Percentiles rank a stretch among this genome's conserved stretches.
These are phyloP conservation scores for Hypoxylon sp. DNA, from an alignment of 2,329 filamentous ascomycete genomes.

Conservation along the genomic window DNA sequence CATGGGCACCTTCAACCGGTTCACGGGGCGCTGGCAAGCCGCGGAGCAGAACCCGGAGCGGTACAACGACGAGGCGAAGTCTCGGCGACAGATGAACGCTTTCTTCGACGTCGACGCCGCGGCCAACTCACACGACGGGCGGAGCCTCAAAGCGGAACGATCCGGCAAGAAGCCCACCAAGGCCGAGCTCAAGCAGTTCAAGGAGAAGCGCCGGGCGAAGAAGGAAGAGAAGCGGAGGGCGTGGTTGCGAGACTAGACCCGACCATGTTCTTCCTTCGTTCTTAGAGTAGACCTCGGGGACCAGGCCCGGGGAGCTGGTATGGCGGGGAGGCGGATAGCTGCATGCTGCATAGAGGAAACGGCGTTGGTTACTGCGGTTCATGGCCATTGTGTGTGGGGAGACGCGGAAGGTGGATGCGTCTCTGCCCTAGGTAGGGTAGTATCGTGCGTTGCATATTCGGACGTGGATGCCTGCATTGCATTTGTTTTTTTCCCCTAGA, in stretches of 20 bases:
- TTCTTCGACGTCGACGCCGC: slow-evolving; percentile 97
- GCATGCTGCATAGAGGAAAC: slow-evolving; percentile 35
- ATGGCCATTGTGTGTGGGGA: slow-evolving; percentile 1
- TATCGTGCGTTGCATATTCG: slow-evolving; percentile 34
- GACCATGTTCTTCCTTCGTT: neutral
- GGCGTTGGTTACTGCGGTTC: slow-evolving; percentile 35
- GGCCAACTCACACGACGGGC: slow-evolving; percentile 90
- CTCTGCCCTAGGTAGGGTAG: neutral
- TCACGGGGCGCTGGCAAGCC: slow-evolving; percentile 86
- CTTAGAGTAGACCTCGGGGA: neutral
- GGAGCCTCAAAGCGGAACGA: slow-evolving; percentile 91
- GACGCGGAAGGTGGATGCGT: neutral
- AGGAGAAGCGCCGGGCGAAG: slow-evolving; percentile 87
- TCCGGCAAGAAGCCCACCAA: slow-evolving; percentile 87
- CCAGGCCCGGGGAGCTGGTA: slow-evolving; percentile 1
- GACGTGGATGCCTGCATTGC: slow-evolving; percentile 29
- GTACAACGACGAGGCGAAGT: slow-evolving; percentile 90
- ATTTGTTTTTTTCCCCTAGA: slow-evolving; percentile 17
- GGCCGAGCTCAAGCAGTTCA: slow-evolving; percentile 90
- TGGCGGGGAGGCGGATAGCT: slow-evolving; percentile 15
- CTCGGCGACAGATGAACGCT: slow-evolving; percentile 87
- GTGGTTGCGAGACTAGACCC: slow-evolving; percentile 82
- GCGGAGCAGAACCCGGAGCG: slow-evolving; percentile 77
- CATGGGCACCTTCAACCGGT: slow-evolving; percentile 88
- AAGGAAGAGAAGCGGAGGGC: slow-evolving; percentile 96